Evolutionary conservation across 768 basidiomycete genomes (phyloP).

Genomic region (Calocera cornea): DNA sequence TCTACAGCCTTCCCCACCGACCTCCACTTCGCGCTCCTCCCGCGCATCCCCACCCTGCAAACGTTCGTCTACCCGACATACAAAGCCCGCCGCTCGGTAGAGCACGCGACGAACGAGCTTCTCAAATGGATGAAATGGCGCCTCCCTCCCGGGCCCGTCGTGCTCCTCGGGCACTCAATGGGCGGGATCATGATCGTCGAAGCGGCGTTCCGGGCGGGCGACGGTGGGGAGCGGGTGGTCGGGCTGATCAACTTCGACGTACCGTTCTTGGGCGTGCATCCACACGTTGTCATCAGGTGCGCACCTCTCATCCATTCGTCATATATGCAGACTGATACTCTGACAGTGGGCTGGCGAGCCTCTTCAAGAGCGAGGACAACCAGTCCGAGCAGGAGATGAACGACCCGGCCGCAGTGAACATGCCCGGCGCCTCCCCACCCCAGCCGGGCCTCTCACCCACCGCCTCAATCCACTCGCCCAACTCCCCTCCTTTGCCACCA

Average conservation of each 20-base stretch:
- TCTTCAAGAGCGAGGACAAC: slow-evolving; percentile 14
- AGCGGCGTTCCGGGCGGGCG: slow-evolving; percentile 25
- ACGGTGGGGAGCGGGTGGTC: slow-evolving; percentile 32
- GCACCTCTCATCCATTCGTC: background rate
- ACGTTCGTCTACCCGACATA: slow-evolving; percentile 47
- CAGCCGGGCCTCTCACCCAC: background rate
- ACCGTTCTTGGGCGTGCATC: slow-evolving; percentile 49
- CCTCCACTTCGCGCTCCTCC: too few species aligned
- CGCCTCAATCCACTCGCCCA: slow-evolving; percentile 6
- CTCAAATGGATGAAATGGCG: slow-evolving; percentile 35
- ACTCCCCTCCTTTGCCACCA: slow-evolving; percentile 14
- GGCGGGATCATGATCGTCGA: slow-evolving; percentile 47
- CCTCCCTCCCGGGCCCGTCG: slow-evolving; percentile 38
- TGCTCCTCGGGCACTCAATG: slow-evolving; percentile 47
- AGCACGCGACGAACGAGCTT: slow-evolving; percentile 38
- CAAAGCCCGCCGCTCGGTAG: slow-evolving; percentile 42
- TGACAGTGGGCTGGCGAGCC: background rate
- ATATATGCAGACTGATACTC: background rate
- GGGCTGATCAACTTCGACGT: slow-evolving; percentile 47
- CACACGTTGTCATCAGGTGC: slow-evolving; percentile 39
- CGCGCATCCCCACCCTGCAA: slow-evolving; percentile 18
- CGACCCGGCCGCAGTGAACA: slow-evolving; percentile 29
- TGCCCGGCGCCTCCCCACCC: too few species aligned
- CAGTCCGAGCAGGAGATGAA: slow-evolving; percentile 33
- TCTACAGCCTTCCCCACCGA: too few species aligned